Base-by-base conservation (phyloP, 768 basidiomycete genomes). In the Fibroporia radiculosa region DNA sequence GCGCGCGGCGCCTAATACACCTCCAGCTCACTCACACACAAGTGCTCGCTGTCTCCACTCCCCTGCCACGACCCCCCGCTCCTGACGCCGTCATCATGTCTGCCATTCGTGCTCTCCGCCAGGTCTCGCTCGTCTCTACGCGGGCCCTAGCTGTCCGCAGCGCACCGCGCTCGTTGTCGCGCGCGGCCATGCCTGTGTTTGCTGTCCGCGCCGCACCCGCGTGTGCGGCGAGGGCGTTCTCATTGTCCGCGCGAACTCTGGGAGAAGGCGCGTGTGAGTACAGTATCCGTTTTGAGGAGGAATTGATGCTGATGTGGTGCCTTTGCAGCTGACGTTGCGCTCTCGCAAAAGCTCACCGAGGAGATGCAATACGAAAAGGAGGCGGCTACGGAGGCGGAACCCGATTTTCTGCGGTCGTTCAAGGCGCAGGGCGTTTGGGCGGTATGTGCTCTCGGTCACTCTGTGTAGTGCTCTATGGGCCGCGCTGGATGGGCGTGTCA, bases 321-420 rank as follows among this genome's bases (percentile, higher is more conserved):
- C 29, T 26, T 1, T 29, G 8, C 53, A 88, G 89, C 81, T 47
- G 89, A 93, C 60, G 68, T 86, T 25, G 62, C 77, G 18, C 77
- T 98, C 33, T 70, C 80, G 8, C 74, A 83, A 58, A 89, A 85
- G 56, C 70, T 95, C 39, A 62, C 72, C 40, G 80, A 86, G 60
- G 95, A 98, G 69, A 72, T 96, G 55, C 71, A 82, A 56, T 96
- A 85, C 60, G 93, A 99, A 69, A 69, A 77, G 48, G 83, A 92
- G 55, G 67, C 71, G 20, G 64, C 68, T 8, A 59, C 65, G 22
- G 59, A 62, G 16, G 58, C 46, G 1, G 70, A 68, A 35, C 92
- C 93, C 23, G 86, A 87, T 36, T 93, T 91, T 60, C 56, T 98
- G 57, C 77, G 76, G 56, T 62, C 72, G 12, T 91, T 97, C 74